Base-by-base conservation (phyloP, 257 asterid species). In the Solanum clarkiae region DNA sequence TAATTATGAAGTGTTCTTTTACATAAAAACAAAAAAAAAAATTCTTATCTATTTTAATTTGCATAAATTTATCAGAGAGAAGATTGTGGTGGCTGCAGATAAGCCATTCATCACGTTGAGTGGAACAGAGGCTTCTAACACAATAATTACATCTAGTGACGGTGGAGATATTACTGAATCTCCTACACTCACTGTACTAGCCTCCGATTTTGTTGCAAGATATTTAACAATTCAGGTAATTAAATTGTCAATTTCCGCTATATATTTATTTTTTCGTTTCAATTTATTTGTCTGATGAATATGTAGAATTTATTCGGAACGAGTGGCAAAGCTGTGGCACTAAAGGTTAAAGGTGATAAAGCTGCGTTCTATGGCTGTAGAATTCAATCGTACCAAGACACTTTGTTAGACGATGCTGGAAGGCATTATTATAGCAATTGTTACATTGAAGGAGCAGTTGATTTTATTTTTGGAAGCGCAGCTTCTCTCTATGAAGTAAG, bases 401-500 rank as follows among this genome's bases (percentile, higher is more conserved):
- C 94, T 3, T 85, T 92, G 55, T 80, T 90, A 17, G 94, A 92
- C 45, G 93, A 90, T 70, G 62, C 80, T 18, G 93, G 93, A 6
- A 88, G 90, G 63, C 93, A 92, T 81, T 92, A 89, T 80, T 92
- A 86, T 83, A 85, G 51, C 4, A 92, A 89, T 44, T 92, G 93
- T 79, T 92, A 89, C 51, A 89, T 92, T 16, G 88, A 92, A 89
- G 93, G 94, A 16, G 94, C 90, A 1, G 91, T 90, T 7, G 94
- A 92, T 84, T 89, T 92, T 84, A 88, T 90, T 18, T 92, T 82
- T 68, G 94, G 94, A 80, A 89, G 82, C 14, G 92, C 86, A 42
- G 91, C 94, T 32, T 92, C 95, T 81, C 90, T 92, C 3, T 91
- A 45, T 75, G 92, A 92, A 82, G 94, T 92, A n/a, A 90, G 91